Evolutionary conservation across 495 filamentous ascomycete species (phyloP), one percentile per base, ranked within the genome.

Genomic region (Melanomma pulvis-pyrius): DNA sequence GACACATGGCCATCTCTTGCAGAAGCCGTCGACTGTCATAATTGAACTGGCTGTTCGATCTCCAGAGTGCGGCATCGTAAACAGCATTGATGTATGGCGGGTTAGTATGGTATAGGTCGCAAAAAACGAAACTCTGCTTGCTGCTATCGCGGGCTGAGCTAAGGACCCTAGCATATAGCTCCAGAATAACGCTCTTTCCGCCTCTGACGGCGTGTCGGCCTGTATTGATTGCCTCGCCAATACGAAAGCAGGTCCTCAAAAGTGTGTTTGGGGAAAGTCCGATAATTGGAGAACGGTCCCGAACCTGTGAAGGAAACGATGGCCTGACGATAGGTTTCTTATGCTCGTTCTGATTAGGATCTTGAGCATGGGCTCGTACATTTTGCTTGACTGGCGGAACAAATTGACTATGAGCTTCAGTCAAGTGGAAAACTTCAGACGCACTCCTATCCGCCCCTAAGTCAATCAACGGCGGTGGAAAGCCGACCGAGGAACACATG

Each of bases 161-260:
- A 2, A 72, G 76, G 1, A 88, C 85, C 25, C 82, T 74, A 8
- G 85, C 86, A 69, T 82, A 88, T 1, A 88, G 68, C 71, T 88
- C 87, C 46, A 88, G 78, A 0, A 86, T 64, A 15, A 79, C 78
- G 50, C 81, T 76, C 48, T 81, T 80, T 1, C 77, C 65, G 47
- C 75, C 73, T 30, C 75, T 74, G 6, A 71, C 73, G 49, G 79
- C 80, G 46, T 80, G 75, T 36, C 67, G 72, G 39, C 78, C 80
- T 69, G 70, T 67, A 29, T 74, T 75, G 21, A 88, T 60, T 47
- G 86, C 79, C 59, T 86, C 82, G 19, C 83, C 85, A 49, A 86
- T 79, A 8, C 84, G 82, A 70, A 90, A 90, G 65, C 85, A 88
- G 1, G 82, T 84, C 36, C 84, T 81, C 3, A 88, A 74, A 13